phyloP scores from a whole-genome alignment of 768 basidiomycete genomes.

The Russula ochroleuca region DNA sequence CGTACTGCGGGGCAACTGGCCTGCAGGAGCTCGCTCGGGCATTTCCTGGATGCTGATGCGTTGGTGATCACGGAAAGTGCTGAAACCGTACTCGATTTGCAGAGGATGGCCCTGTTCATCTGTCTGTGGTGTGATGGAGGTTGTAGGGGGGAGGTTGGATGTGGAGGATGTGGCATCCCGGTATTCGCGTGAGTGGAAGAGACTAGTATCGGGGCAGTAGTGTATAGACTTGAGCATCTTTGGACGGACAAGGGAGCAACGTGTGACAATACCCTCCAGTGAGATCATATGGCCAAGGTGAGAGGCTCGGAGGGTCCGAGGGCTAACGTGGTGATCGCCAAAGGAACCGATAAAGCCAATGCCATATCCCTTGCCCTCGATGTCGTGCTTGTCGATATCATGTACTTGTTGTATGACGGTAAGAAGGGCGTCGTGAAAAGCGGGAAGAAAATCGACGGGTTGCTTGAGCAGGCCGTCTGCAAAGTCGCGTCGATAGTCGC shows the following conservation, averaged over 20 bases:
- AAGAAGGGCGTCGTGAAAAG: constrained; percentile 80
- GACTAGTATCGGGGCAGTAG: constrained; percentile 82
- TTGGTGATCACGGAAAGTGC: constrained; percentile 93
- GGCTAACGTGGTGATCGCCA: constrained; percentile 97
- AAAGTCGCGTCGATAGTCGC: constrained; percentile 85
- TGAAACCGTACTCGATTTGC: constrained; percentile 89
- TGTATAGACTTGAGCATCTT: constrained; percentile 98
- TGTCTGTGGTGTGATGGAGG: constrained; percentile 82
- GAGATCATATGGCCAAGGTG: constrained; percentile 97
- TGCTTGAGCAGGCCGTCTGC: constrained; percentile 86
- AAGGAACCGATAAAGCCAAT: constrained; percentile 95
- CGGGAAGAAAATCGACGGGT: constrained; percentile 81
- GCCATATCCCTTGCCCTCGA: constrained; percentile 74
- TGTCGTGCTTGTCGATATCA: constrained; percentile 76
- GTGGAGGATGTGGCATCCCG: constrained; percentile 88
- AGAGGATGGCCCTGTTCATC: constrained; percentile 86
- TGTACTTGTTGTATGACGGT: constrained; percentile 70
- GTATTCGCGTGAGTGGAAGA: constrained; percentile 85
- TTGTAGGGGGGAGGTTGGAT: constrained; percentile 79
- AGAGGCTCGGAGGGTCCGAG: constrained; percentile 79
- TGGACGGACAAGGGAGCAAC: constrained; percentile 95
- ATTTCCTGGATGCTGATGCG: constrained; percentile 98
- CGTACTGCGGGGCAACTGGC: constrained; percentile 92
- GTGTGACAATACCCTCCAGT: constrained; percentile 95
- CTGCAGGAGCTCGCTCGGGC: constrained; percentile 97